These are phyloP conservation scores for Zygoascus flipseniorum DNA, from an alignment of 805 yeast genomes.

Conservation along the genomic window DNA sequence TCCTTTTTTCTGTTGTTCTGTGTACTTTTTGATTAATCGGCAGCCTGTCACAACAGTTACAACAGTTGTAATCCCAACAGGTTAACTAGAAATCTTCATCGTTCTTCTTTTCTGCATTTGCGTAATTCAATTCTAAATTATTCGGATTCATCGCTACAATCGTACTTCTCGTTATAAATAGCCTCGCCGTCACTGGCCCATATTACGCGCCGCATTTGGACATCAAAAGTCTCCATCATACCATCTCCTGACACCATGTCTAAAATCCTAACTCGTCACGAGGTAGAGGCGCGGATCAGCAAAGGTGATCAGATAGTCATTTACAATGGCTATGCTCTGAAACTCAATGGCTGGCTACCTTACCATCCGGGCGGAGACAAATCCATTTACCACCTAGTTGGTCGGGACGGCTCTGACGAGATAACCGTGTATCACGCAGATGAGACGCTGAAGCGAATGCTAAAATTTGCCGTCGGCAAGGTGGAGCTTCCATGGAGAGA, in stretches of 20 bases:
- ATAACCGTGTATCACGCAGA: slow-evolving; percentile 74
- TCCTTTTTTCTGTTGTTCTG: no score
- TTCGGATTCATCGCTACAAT: no score
- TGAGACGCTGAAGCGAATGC: slow-evolving; percentile 45
- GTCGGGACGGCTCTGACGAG: slow-evolving; percentile 86
- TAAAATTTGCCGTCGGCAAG: slow-evolving; percentile 55
- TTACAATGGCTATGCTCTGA: slow-evolving; percentile 49
- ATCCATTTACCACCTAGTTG: slow-evolving; percentile 76
- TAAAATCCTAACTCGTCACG: slow-evolving; percentile 31
- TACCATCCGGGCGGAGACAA: slow-evolving; percentile 86
- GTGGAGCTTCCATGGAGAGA: slow-evolving; percentile 63
- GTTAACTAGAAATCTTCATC: background rate
- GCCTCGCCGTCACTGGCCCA: background rate
- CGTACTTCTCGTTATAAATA: background rate
- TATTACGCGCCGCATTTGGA: background rate
- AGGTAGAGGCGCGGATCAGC: slow-evolving; percentile 53
- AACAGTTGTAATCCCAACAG: no score
- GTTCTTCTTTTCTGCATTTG: background rate
- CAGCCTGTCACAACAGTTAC: no score
- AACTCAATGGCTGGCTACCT: slow-evolving; percentile 61
- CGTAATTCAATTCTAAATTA: no score
- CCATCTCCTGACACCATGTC: background rate
- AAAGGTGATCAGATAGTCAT: slow-evolving; percentile 65
- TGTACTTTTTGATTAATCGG: no score
- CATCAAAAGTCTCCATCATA: background rate